Percentiles rank a stretch among this genome's conserved stretches.
phyloP scores from a whole-genome alignment of 768 basidiomycete species.

The Boletales sp. region DNA sequence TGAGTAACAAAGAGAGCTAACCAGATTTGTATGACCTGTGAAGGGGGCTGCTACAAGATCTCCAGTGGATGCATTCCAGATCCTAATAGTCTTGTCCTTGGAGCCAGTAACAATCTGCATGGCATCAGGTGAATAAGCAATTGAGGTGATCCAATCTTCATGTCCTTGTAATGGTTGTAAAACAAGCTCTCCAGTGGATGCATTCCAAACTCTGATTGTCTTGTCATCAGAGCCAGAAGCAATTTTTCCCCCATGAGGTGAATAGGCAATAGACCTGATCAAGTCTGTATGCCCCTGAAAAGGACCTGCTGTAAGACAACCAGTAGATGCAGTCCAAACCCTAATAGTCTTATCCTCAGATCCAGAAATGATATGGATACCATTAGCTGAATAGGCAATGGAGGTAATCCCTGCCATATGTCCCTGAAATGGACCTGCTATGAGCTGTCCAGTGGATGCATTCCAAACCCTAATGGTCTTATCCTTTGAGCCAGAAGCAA shows the following conservation, averaged over 20 bases:
- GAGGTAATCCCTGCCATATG: neutral
- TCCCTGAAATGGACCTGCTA: neutral
- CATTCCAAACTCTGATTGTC: neutral
- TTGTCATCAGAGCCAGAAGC: neutral
- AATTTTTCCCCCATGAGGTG: neutral
- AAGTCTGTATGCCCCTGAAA: neutral
- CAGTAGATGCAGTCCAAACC: neutral
- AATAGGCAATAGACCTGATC: neutral
- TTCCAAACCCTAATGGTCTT: too few relatives aligned
- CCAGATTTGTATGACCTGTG: too few relatives aligned
- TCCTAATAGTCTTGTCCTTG: neutral
- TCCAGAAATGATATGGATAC: neutral
- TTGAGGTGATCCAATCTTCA: neutral
- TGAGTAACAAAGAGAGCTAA: neutral
- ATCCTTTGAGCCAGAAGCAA: too few relatives aligned
- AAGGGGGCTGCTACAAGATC: neutral
- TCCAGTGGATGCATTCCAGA: neutral
- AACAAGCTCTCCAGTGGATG: neutral
- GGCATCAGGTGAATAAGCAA: neutral
- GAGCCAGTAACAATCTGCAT: neutral
- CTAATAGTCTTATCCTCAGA: neutral
- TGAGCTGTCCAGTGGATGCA: neutral
- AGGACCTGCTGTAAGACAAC: neutral
- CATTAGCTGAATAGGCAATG: slow-evolving; percentile 1
- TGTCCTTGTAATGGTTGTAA: neutral